Percentiles rank a stretch among this genome's conserved stretches.
These are phyloP conservation scores for Aspergillus udagawae DNA, from an alignment of 2,329 filamentous ascomycete genomes.

Conservation along the genomic window DNA sequence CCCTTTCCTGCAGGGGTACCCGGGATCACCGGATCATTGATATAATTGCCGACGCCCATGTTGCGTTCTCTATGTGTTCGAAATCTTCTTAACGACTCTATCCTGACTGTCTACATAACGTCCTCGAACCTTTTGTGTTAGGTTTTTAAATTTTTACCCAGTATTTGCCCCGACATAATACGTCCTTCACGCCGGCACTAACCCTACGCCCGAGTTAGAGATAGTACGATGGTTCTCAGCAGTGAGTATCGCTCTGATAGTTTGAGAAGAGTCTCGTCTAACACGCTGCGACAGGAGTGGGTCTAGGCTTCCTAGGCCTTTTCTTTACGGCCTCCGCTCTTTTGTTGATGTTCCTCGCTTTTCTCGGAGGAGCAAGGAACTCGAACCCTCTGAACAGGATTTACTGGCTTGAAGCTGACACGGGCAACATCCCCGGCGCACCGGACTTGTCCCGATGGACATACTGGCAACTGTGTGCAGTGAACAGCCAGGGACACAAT, in stretches of 20 bases:
- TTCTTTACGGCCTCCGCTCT: constrained; percentile 60
- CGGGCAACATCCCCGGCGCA: constrained; percentile 66
- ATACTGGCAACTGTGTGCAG: constrained; percentile 78
- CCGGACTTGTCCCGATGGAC: constrained; percentile 75
- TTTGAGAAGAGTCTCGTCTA: neutral
- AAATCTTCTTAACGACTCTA: neutral
- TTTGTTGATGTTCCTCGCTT: constrained; percentile 62
- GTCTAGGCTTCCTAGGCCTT: constrained; percentile 55
- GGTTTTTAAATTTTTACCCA: neutral
- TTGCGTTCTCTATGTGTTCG: constrained; percentile 2
- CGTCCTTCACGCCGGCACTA: neutral
- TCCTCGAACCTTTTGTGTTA: neutral
- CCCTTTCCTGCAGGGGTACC: constrained; percentile 7
- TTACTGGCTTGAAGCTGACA: constrained; percentile 82
- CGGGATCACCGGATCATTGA: constrained; percentile 18
- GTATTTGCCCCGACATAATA: neutral
- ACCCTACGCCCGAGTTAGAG: neutral
- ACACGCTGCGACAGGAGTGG: constrained; percentile 43
- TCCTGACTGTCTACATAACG: neutral
- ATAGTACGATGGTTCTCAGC: constrained; percentile 22
- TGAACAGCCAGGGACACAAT: constrained; percentile 49
- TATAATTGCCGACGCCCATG: constrained; percentile 15
- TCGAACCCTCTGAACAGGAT: constrained; percentile 63
- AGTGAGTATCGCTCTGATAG: constrained; percentile 24
- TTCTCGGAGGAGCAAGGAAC: constrained; percentile 58